Evolutionary conservation across 176 grass and related monocot species (phyloP).

Genomic region (Juncus effusus): DNA sequence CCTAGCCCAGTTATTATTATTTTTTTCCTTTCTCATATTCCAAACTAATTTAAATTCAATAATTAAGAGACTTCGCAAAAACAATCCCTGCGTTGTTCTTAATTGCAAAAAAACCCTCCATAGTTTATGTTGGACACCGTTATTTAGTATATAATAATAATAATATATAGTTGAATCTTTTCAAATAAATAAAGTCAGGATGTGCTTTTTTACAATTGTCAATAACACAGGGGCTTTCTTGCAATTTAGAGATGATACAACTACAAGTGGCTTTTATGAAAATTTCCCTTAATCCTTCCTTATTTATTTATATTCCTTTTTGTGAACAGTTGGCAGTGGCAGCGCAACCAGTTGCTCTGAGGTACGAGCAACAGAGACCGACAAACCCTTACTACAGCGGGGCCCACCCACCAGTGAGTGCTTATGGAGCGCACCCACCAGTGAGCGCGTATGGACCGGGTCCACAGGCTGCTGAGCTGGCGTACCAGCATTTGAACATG

Average conservation of each 20-base stretch:
- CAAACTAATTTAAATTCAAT: neutral
- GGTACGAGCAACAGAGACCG: slow-evolving; percentile 59
- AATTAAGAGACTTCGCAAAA: neutral
- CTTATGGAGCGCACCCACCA: slow-evolving; percentile 35
- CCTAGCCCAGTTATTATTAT: slow-evolving; percentile 68
- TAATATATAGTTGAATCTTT: no score
- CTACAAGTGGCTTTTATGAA: no score
- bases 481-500: slow-evolving; percentile 53
- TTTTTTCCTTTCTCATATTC: neutral
- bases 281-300: no score
- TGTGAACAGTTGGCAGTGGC: slow-evolving; percentile 52
- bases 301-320: neutral
- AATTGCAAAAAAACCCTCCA: no score
- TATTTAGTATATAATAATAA: no score
- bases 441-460: slow-evolving; percentile 42
- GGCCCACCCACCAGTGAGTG: slow-evolving; percentile 45
- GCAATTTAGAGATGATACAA: no score
- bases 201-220: no score
- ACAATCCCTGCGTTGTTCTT: neutral
- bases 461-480: slow-evolving; percentile 3
- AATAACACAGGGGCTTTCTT: no score
- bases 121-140: no score
- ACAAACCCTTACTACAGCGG: slow-evolving; percentile 57
- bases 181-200: no score
- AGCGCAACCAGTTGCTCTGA: slow-evolving; percentile 35